A percentile compares a stretch with the other conserved stretches of the same genome.
Evolutionary conservation across 768 basidiomycete species (phyloP).

Genomic region (Leccinellum rugosiceps): DNA sequence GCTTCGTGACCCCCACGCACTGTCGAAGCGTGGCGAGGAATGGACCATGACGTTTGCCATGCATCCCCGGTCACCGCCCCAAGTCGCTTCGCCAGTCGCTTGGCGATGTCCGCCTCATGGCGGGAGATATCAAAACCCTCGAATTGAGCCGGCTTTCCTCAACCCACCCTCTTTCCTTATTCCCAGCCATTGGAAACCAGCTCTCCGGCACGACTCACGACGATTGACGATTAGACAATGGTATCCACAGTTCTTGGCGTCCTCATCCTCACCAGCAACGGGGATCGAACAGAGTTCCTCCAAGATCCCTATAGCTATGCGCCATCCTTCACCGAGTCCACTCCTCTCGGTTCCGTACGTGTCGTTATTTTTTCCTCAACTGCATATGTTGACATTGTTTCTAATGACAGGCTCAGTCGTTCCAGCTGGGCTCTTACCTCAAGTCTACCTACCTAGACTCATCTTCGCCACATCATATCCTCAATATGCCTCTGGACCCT

Average conservation of each 20-base stretch:
- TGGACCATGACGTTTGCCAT: slow-evolving; percentile 21
- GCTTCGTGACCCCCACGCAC: slow-evolving; percentile 22
- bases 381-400: slow-evolving; percentile 4
- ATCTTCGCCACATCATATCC: slow-evolving; percentile 63
- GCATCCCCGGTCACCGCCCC: slow-evolving; percentile 26
- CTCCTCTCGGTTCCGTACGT: slow-evolving; percentile 72
- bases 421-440: slow-evolving; percentile 58
- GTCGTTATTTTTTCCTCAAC: background rate
- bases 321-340: slow-evolving; percentile 61
- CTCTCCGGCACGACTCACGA: background rate
- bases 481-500: slow-evolving; percentile 60
- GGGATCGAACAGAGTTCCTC: slow-evolving; percentile 65
- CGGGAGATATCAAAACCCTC: slow-evolving; percentile 29
- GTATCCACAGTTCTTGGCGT: slow-evolving; percentile 58
- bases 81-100: slow-evolving; percentile 24
- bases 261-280: slow-evolving; percentile 73
- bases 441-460: slow-evolving; percentile 66
- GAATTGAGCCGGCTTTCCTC: slow-evolving; percentile 4
- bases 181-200: background rate
- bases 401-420: slow-evolving; percentile 59
- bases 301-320: slow-evolving; percentile 72
- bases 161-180: slow-evolving; percentile 10
- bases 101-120: slow-evolving; percentile 32
- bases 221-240: slow-evolving; percentile 19
- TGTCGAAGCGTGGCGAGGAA: slow-evolving; percentile 29